Evolutionary conservation across 108 stramenopile genomes (phyloP).

Genomic region (Cyclotella sp.): DNA sequence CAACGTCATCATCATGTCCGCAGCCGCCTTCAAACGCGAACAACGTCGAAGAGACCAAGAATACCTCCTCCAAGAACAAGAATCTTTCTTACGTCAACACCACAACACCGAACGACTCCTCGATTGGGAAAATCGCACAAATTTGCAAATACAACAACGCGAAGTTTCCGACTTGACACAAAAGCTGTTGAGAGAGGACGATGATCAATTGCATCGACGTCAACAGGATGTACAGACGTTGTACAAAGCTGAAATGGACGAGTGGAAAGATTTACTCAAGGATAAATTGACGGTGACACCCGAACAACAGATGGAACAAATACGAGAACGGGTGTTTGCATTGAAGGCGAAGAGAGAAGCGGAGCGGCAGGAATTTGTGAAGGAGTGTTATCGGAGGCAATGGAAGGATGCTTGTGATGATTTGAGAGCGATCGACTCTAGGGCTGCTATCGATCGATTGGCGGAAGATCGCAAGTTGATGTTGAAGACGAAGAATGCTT

Average conservation of each 20-base stretch:
- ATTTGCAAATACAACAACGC: slow-evolving; percentile 33
- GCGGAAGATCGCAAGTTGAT: slow-evolving; percentile 42
- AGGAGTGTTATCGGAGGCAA: slow-evolving; percentile 65
- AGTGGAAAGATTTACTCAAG: slow-evolving; percentile 40
- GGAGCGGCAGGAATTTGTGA: slow-evolving; percentile 56
- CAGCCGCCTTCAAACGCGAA: slow-evolving; percentile 26
- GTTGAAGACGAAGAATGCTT: slow-evolving; percentile 19
- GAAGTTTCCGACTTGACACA: slow-evolving; percentile 19
- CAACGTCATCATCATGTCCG: slow-evolving; percentile 9
- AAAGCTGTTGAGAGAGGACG: slow-evolving; percentile 23
- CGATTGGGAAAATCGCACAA: slow-evolving; percentile 41
- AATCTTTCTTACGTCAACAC: slow-evolving; percentile 41
- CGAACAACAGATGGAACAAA: slow-evolving; percentile 53
- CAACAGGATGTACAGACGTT: slow-evolving; percentile 36
- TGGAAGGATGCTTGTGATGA: slow-evolving; percentile 76
- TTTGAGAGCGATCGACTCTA: slow-evolving; percentile 66
- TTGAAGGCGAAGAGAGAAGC: slow-evolving; percentile 48
- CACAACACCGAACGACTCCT: slow-evolving; percentile 30
- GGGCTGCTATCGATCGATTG: slow-evolving; percentile 50
- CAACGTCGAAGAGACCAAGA: slow-evolving; percentile 46
- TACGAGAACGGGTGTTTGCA: slow-evolving; percentile 41
- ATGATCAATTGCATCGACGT: slow-evolving; percentile 23
- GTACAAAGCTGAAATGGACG: slow-evolving; percentile 37
- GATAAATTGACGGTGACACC: slow-evolving; percentile 33
- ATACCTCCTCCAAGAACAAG: slow-evolving; percentile 37